Base-by-base conservation (phyloP, 495 filamentous ascomycete genomes). In the Penicillium odoratum region DNA sequence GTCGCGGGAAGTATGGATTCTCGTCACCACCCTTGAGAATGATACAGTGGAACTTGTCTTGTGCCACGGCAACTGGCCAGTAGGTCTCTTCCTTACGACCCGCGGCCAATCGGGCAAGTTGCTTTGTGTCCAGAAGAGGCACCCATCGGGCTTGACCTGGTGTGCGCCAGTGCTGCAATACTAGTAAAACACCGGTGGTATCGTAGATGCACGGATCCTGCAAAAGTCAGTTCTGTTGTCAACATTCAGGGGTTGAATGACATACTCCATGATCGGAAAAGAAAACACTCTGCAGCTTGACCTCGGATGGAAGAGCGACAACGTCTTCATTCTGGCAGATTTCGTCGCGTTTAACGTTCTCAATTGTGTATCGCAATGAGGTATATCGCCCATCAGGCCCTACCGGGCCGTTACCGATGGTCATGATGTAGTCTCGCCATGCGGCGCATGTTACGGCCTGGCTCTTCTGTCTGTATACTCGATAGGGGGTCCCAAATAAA, bases 201-300 rank as follows among this genome's bases (percentile, higher is more conserved):
- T 97, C 95, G 65, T 97, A 98, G 38, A 98, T 88, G 67, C 89
- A 95, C 9, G 94, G 94, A 65, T 98, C 94, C 85, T 88, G 42
- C 38, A 48, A 21, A 33, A 25, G 61, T 73, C 51, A 78, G 66
- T 31, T 40, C 44, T 43, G 7, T 40, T 45, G 4, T 48, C 29
- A 42, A 38, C 26, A 40, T 42, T 49, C 9, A n/a, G 28, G 9
- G 15, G 0, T 53, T 54, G 38, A 10, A 50, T 21, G 18, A 64
- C 85, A 71, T 76, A 91, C 87, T 11, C 94, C 94, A 47, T 78
- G 78, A 68, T 96, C 92, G 33, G 91, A 93, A 70, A 96, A 98
- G 77, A 97, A 96, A 8, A 96, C 89, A 62, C 81, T 91, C 65
- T 85, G 86, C 16, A 97, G 68, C 7, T 83, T 82, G 5, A 83